Base-by-base conservation (phyloP, 1,284 basidiomycete species). In the Puccinia horiana region DNA sequence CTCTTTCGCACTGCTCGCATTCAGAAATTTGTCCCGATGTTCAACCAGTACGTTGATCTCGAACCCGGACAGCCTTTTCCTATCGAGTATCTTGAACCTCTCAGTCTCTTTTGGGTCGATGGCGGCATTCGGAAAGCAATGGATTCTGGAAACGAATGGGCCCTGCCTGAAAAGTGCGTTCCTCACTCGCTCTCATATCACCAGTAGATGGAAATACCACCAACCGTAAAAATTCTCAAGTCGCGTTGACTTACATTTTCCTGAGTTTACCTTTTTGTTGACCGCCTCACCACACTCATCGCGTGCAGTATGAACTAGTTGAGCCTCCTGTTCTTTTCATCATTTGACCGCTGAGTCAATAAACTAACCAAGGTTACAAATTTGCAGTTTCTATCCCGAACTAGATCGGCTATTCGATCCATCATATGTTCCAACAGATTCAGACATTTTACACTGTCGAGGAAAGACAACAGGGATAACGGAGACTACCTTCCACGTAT, bases 381-480 rank as follows among this genome's bases (percentile, higher is more conserved):
- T 69, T 40, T 32, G 12, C 47, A 83, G 88, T 88, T 96, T 94
- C 88, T 96, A 91, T 86, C 88, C 91, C 0, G 90, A 93, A 77
- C 88, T 98, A 37, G 91, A 93, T 76, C 91, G 94, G 11, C 88
- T 98, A 29, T 97, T 95, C 86, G 87, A 90, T 54, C 89, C 91
- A 0, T 86, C 87, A 0, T 98, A 94, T 85, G 86, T 88, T 61
- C 95, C 95, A 2, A 65, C 80, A n/a, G 80, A 82, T 77, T 47
- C 61, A 26, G 80, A 81, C 32, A 95, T 97, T 84, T 91, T 97
- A 52, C 92, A 92, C 54, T 92, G 92, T 84, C 90, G 94, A 83
- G 93, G 93, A 76, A 92, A 94, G 85, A 96, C 95, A 49, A 94
- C 94, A 35, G 95, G 95, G 42, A 97, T 98, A 86, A 94, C 93